These are phyloP conservation scores for Scedosporium aurantiacum DNA, from an alignment of 2,329 filamentous ascomycete species.

Conservation along the genomic window DNA sequence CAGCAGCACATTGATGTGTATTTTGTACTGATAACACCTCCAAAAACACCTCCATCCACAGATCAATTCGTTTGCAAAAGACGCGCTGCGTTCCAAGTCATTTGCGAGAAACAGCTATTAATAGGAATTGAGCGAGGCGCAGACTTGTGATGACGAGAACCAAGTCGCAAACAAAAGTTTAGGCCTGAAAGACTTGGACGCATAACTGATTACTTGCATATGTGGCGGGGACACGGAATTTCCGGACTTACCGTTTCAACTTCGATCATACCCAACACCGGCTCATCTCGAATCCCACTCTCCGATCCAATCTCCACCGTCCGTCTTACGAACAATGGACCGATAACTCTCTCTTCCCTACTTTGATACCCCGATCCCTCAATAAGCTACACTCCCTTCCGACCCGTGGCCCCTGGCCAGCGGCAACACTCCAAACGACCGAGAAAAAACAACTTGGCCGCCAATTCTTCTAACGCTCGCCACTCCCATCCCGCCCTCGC, in stretches of 20 bases:
- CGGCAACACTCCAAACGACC: too few species aligned
- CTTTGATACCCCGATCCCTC: not conserved
- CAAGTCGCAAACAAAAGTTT: too few species aligned
- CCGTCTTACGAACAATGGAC: not conserved
- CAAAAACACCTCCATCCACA: too few species aligned
- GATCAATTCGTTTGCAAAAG: too few species aligned
- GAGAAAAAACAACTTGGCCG: not conserved
- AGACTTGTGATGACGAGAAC: too few species aligned
- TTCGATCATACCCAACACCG: not conserved
- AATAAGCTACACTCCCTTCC: not conserved
- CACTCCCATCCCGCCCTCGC: constrained; percentile 7
- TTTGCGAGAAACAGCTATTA: too few species aligned
- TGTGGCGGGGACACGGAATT: not conserved
- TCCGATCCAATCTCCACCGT: not conserved
- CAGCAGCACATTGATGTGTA: too few species aligned
- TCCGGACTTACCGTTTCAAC: not conserved
- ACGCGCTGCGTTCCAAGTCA: too few species aligned
- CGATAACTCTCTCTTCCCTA: not conserved
- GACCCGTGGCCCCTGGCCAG: not conserved
- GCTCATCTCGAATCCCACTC: not conserved
- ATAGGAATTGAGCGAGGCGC: too few species aligned
- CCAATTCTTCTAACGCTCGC: not conserved
- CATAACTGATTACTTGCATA: too few species aligned
- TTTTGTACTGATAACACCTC: too few species aligned
- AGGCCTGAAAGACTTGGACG: too few species aligned